A percentile compares a stretch with the other conserved stretches of the same genome.
Evolutionary conservation across 768 basidiomycete species (phyloP).

Genomic region (Boletus rubroflammeus): DNA sequence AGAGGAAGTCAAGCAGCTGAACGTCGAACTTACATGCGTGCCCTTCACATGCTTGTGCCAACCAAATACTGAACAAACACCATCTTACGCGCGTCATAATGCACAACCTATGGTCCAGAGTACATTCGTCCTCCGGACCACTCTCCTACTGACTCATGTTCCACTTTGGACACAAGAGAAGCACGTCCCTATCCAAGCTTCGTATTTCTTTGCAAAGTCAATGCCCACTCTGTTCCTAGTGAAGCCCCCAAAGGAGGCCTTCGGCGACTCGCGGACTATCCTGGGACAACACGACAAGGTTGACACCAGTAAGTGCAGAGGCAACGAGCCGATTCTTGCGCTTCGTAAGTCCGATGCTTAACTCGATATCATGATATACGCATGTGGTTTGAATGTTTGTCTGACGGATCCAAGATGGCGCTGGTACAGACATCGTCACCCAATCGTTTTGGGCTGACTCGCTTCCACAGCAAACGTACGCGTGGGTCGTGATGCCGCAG

Average conservation of each 20-base stretch:
- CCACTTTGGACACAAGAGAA: constrained; percentile 37
- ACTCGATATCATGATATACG: background rate
- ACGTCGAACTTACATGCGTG: constrained; percentile 37
- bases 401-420: constrained; percentile 59
- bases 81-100: background rate
- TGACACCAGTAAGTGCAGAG: constrained; percentile 7
- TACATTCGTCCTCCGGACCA: constrained; percentile 29
- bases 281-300: background rate
- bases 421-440: constrained; percentile 69
- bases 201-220: constrained; percentile 54
- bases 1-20: constrained; percentile 32
- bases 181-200: constrained; percentile 44
- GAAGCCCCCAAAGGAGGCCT: constrained; percentile 48
- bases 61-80: background rate
- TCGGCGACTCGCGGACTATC: constrained; percentile 10
- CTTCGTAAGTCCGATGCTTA: constrained; percentile 47
- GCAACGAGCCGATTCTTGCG: constrained; percentile 52
- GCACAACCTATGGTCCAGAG: background rate
- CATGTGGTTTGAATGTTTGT: background rate
- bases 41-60: background rate
- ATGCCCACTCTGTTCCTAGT: constrained; percentile 57
- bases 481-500: constrained; percentile 81
- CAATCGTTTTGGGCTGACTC: constrained; percentile 60
- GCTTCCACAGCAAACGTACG: constrained; percentile 51
- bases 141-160: constrained; percentile 46